Base-by-base conservation (phyloP, 2,329 filamentous ascomycete species). In the Akanthomyces uredinophilus region DNA sequence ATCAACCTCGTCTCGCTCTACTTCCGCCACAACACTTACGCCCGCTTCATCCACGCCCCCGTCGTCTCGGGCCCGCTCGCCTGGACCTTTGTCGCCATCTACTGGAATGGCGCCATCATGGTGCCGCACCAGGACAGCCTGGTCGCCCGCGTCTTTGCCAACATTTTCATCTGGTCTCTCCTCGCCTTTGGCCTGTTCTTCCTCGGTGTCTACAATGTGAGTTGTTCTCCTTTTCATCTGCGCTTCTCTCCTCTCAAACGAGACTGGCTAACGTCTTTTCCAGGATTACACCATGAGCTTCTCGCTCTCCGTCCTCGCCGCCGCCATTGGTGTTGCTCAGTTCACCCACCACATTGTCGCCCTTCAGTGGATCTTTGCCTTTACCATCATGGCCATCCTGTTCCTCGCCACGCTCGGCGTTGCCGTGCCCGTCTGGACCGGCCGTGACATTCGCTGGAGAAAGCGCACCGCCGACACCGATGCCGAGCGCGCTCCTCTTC, bases 351-450 rank as follows among this genome's bases (percentile, higher is more conserved):
- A 92, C 72, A 75, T 88, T 63, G 81, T 96, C 67, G 90, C 91
- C 7, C 80, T 96, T 66, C 92, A 96, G 77, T 96, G 92, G 92
- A 94, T 96, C 75, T 96, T 96, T 73, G 90, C 92, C 39, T 95
- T 96, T 70, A 80, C 86, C 65, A 92, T 96, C 72, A 92, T 94
- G 81, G 84, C 81, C 1, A 72, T 90, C 29, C 83, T 96, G 59
- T 89, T 95, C 72, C 73, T 92, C 22, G 76, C 85, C 20, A 91
- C 89, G 1, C 69, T 90, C 2, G 74, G 82, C 18, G 79, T 92
- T 58, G 88, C 85, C 2, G 74, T 90, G 39, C 88, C 89, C 0
- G 83, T 83, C 24, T 80, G 87, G 70, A 80, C 85, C 14, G 87
- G 87, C 63, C 79, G 81, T 60, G 82, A 87, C 52, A 69, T 81